These are phyloP conservation scores for Leptodermis oblonga DNA, from an alignment of 257 asterid species.

Conservation along the genomic window DNA sequence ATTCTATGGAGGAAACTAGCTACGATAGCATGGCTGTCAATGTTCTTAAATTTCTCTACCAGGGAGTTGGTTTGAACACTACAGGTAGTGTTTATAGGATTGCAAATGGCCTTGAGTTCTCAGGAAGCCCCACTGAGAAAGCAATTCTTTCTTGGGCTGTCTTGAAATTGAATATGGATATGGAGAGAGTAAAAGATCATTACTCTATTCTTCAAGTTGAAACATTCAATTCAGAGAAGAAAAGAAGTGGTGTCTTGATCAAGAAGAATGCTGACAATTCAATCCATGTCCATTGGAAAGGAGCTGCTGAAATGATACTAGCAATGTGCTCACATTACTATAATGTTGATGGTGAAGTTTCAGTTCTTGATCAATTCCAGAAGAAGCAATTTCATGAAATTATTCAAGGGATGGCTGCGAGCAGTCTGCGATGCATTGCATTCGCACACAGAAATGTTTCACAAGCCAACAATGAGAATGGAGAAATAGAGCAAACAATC, in stretches of 20 bases:
- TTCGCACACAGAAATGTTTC: constrained; percentile 49
- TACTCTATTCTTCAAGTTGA: constrained; percentile 43
- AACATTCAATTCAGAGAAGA: constrained; percentile 75
- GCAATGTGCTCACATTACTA: constrained; percentile 50
- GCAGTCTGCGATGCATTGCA: constrained; percentile 67
- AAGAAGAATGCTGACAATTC: constrained; percentile 30
- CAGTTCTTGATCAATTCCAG: constrained; percentile 19
- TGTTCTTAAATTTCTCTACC: constrained; percentile 30
- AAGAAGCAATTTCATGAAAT: constrained; percentile 27
- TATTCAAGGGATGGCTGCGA: constrained; percentile 67
- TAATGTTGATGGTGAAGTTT: constrained; percentile 38
- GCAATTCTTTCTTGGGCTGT: constrained; percentile 81
- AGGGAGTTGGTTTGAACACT: constrained; percentile 46
- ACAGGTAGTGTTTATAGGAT: constrained; percentile 40
- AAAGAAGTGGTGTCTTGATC: constrained; percentile 58
- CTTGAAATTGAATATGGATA: constrained; percentile 45
- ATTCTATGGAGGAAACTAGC: constrained; percentile 6
- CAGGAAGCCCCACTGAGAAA: constrained; percentile 88
- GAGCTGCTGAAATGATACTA: constrained; percentile 74
- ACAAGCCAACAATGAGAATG: constrained; percentile 10
- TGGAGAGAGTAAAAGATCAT: constrained; percentile 36
- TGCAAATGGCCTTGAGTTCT: constrained; percentile 33
- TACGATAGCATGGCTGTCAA: constrained; percentile 11
- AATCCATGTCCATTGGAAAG: constrained; percentile 65
- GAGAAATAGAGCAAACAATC: constrained; percentile 13